Evolutionary conservation across 2,329 filamentous ascomycete genomes (phyloP), one percentile per base, ranked within the genome.

Genomic region (Magnaporthales sp.): DNA sequence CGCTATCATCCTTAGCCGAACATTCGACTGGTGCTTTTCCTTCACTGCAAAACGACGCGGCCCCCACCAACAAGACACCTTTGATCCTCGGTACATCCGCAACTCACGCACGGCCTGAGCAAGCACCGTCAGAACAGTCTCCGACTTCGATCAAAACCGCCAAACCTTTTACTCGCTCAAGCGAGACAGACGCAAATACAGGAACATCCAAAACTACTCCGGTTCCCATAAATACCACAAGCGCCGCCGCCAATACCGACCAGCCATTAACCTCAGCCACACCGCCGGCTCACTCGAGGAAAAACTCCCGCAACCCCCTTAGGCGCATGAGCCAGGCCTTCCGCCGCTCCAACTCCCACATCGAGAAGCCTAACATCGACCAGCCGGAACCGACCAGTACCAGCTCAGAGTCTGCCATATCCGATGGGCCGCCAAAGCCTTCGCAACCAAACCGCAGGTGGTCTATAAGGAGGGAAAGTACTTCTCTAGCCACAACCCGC

Each of bases 401-500:
- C 8, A 68, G 68, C 4, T 74, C 75, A 1, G 72, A 75, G 2
- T 68, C 73, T 4, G 74, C 74, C 46, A 70, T 75, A 9, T 64
- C 70, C 64, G 74, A 75, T 65, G 67, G 66, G 62, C 31, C 54
- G 68, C 62, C 68, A 60, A 66, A 26, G 63, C 46, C 38, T 46
- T 27, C 26, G 3, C 63, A 56, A 68, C 64, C 75, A 27, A 74
- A 71, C n/a, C 78, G 79, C 27, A 78, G 80, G 61, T 81, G 80
- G 74, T 83, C 82, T 2, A 77, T 81, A 75, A 76, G 80, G 70
- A 78, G 79, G 64, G 80, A 46, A 27, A 31, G 81, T 62, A 78
- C 79, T n/a, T 75, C 76, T 32, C 81, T 80, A 22, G 76, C 75
- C 56, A 81, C 79, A 13, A 81, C 79, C 24, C 80, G 80, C 64